These are phyloP conservation scores for Phaeosphaeriaceae sp. DNA, from an alignment of 2,329 filamentous ascomycete genomes.

Conservation along the genomic window DNA sequence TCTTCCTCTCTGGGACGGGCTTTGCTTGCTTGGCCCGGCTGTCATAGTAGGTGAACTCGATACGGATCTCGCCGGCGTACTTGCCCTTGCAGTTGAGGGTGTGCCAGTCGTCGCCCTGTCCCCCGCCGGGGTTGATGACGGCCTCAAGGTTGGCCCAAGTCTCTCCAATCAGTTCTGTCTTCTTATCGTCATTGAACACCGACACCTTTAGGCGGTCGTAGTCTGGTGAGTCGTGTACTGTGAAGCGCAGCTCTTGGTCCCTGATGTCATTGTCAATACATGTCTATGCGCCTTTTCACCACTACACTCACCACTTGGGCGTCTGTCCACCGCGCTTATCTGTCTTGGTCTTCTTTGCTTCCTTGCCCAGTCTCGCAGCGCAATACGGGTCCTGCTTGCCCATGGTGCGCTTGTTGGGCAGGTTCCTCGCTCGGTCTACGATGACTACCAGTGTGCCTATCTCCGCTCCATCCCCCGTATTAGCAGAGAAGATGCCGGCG, in stretches of 20 bases:
- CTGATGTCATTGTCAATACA: constrained; percentile 56
- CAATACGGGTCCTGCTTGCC: constrained; percentile 99
- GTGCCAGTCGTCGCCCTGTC: constrained; percentile 95
- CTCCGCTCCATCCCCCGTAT: constrained; percentile 88
- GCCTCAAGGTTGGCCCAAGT: constrained; percentile 83
- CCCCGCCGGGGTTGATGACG: constrained; percentile 83
- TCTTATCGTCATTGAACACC: constrained; percentile 98
- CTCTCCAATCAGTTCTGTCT: constrained; percentile 94
- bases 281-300: background rate
- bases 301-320: constrained; percentile 79
- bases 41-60: constrained; percentile 98
- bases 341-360: constrained; percentile 95
- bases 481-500: constrained; percentile 91
- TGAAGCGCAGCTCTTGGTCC: constrained; percentile 97
- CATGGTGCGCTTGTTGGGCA: constrained; percentile 96
- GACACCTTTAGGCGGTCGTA: constrained; percentile 96
- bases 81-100: constrained; percentile 85
- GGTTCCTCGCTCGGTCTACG: constrained; percentile 93
- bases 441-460: constrained; percentile 94
- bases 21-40: constrained; percentile 81
- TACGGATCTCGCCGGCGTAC: constrained; percentile 92
- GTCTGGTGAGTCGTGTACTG: constrained; percentile 93
- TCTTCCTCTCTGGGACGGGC: constrained; percentile 60
- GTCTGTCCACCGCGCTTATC: constrained; percentile 95
- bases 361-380: constrained; percentile 89